Conservation (phyloP, 1,284 basidiomycete species). For the Cystobasidium slooffiae region DNA sequence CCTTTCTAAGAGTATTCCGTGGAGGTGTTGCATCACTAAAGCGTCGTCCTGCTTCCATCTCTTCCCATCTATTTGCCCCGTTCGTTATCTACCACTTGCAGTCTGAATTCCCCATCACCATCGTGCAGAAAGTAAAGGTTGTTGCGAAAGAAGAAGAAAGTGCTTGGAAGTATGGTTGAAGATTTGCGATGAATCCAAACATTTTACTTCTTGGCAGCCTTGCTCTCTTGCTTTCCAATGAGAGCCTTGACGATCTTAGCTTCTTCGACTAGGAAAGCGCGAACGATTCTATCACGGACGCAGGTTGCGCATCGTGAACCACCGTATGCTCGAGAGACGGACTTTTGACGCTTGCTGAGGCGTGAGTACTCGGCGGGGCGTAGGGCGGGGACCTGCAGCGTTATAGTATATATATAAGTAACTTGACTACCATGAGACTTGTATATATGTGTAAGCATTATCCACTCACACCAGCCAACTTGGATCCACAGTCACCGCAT, state of each 20-base stretch:
- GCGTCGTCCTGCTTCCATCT: too few species aligned
- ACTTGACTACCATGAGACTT: background rate
- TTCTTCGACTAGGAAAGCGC: conserved; percentile 98
- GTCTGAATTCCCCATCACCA: too few species aligned
- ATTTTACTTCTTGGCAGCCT: conserved; percentile 32
- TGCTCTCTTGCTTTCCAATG: conserved; percentile 32
- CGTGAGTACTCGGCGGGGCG: conserved; percentile 87
- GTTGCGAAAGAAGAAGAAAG: background rate
- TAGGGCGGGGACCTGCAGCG: conserved; percentile 78
- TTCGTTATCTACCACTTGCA: too few species aligned
- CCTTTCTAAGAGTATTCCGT: too few species aligned
- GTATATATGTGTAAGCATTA: background rate
- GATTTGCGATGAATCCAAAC: background rate
- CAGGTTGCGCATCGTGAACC: conserved; percentile 92
- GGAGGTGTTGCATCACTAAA: too few species aligned
- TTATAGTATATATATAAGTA: background rate
- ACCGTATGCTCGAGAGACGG: conserved; percentile 89
- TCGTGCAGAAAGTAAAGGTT: background rate
- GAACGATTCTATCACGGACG: conserved; percentile 92
- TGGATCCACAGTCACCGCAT: conserved; percentile 92
- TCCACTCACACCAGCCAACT: conserved; percentile 84
- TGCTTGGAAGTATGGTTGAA: background rate
- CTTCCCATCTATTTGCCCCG: too few species aligned
- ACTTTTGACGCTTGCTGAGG: conserved; percentile 94
- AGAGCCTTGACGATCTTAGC: conserved; percentile 94